Percentiles rank a stretch among this genome's conserved stretches.
Conservation (phyloP, 176 grass and related monocot genomes). For the Tillandsia fasciculata region DNA sequence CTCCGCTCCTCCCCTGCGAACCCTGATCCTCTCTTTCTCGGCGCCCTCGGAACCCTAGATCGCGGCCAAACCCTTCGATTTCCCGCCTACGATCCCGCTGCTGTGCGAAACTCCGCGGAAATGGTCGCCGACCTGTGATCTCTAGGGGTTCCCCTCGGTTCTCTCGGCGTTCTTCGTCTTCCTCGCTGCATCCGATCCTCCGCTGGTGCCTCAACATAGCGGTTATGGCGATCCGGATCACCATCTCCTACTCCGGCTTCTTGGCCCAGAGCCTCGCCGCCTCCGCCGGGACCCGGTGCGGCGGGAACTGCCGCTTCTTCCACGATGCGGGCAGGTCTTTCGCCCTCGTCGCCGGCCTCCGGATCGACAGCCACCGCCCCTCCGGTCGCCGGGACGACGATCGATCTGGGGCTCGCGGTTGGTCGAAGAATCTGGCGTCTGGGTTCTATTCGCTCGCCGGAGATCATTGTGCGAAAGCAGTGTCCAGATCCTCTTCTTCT, state of each 20-base stretch:
- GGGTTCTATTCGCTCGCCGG: not conserved
- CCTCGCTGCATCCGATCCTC: conserved; percentile 17
- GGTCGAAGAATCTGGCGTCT: not conserved
- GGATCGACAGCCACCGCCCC: conserved; percentile 15
- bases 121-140: conserved; percentile 12
- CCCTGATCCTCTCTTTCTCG: not conserved
- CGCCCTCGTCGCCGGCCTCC: conserved; percentile 39
- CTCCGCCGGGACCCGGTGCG: conserved; percentile 55
- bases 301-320: conserved; percentile 36
- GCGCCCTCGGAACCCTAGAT: not conserved
- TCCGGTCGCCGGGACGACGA: conserved; percentile 27
- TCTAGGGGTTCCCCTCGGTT: conserved; percentile 5
- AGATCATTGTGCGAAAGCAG: conserved; percentile 16
- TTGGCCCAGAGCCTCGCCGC: conserved; percentile 62
- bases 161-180: conserved; percentile 12
- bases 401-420: not conserved
- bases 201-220: conserved; percentile 29
- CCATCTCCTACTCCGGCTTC: conserved; percentile 73
- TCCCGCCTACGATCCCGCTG: conserved; percentile 17
- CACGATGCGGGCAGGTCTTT: conserved; percentile 45
- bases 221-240: conserved; percentile 89
- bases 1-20: not conserved
- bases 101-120: conserved; percentile 1
- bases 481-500: conserved; percentile 8
- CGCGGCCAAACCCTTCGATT: conserved; percentile 12